These are phyloP conservation scores for Saitoella complicata DNA, from an alignment of 805 yeast species.

Conservation along the genomic window DNA sequence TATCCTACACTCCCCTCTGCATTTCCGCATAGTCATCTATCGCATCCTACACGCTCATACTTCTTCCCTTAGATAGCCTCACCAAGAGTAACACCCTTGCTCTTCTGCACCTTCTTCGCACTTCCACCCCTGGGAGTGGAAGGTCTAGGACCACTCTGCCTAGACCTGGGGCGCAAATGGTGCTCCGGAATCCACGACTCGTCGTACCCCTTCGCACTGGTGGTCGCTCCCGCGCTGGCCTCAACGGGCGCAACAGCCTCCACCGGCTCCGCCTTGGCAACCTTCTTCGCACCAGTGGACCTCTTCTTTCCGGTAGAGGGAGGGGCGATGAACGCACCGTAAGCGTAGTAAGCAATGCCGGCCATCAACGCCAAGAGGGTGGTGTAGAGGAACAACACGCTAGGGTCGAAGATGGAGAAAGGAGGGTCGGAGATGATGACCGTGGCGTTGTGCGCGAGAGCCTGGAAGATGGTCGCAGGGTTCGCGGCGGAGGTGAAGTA, in stretches of 20 bases:
- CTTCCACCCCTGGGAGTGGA: too few relatives aligned
- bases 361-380: conserved; percentile 6
- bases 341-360: conserved; percentile 10
- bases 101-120: too few relatives aligned
- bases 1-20: too few relatives aligned
- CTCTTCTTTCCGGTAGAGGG: conserved; percentile 1
- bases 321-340: conserved; percentile 6
- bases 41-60: too few relatives aligned
- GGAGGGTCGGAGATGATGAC: conserved; percentile 45
- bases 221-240: conserved; percentile 6
- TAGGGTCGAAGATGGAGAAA: conserved; percentile 57
- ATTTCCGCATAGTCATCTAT: too few relatives aligned
- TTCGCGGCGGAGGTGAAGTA: not conserved
- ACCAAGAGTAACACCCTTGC: too few relatives aligned
- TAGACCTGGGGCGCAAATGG: conserved; percentile 18
- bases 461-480: conserved; percentile 5
- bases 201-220: conserved; percentile 21
- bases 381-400: conserved; percentile 18
- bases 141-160: too few relatives aligned
- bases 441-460: conserved; percentile 9
- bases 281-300: conserved; percentile 6
- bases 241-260: conserved; percentile 9
- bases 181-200: conserved; percentile 31
- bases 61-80: too few relatives aligned
- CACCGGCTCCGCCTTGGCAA: conserved; percentile 7